Conservation (phyloP, 768 basidiomycete species). For the Paxillus involutus region DNA sequence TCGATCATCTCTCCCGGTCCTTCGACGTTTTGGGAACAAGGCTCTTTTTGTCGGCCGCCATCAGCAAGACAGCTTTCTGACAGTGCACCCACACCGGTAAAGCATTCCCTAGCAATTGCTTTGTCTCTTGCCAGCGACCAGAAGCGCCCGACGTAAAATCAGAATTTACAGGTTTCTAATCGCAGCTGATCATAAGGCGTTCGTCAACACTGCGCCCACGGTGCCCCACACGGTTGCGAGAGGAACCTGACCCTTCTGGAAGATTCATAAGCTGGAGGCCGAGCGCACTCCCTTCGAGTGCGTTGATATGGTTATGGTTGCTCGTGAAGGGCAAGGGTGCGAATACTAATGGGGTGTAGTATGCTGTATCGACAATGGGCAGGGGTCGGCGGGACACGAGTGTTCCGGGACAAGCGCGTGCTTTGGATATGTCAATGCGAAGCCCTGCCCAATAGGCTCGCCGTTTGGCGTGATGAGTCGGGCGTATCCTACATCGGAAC, state of each 20-base stretch:
- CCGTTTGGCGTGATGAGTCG: slow-evolving; percentile 48
- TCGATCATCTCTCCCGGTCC: slow-evolving; percentile 14
- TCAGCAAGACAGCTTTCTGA: not conserved
- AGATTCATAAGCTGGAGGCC: not conserved
- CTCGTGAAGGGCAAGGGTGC: not conserved
- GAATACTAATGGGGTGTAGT: not conserved
- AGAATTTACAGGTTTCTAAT: not conserved
- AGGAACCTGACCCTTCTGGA: not conserved
- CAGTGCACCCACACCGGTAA: slow-evolving; percentile 10
- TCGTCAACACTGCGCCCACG: not conserved
- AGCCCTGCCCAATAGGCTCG: slow-evolving; percentile 47
- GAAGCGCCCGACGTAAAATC: not conserved
- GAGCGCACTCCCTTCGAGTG: not conserved
- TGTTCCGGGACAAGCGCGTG: slow-evolving; percentile 38
- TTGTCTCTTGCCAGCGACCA: slow-evolving; percentile 4
- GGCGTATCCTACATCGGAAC: slow-evolving; percentile 34
- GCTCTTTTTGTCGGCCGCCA: slow-evolving; percentile 1
- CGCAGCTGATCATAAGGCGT: not conserved
- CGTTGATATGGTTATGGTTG: not conserved
- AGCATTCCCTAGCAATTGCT: slow-evolving; percentile 4
- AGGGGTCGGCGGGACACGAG: slow-evolving; percentile 42
- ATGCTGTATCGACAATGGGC: slow-evolving; percentile 34
- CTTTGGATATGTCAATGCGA: slow-evolving; percentile 41
- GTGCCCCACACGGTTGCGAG: not conserved
- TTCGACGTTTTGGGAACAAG: slow-evolving; percentile 21